Conservation (phyloP, 1,284 basidiomycete species). For the Papiliotrema flavescens region DNA sequence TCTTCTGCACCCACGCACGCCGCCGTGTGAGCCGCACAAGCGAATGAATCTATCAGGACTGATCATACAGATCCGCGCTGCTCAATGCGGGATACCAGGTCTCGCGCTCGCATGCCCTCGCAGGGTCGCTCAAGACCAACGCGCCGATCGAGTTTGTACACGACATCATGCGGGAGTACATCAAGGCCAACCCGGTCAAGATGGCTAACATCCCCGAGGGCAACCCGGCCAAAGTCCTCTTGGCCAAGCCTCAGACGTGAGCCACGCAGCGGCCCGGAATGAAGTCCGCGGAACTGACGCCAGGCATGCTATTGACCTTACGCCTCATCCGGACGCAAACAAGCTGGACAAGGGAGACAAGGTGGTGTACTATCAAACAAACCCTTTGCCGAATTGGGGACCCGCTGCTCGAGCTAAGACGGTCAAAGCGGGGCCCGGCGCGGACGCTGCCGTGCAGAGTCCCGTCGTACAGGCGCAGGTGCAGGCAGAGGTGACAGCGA, state of each 20-base stretch:
- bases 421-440: neutral
- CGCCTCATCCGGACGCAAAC: conserved; percentile 62
- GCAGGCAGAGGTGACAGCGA: neutral
- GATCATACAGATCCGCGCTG: conserved; percentile 67
- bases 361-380: conserved; percentile 84
- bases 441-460: too few relatives aligned
- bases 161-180: conserved; percentile 80
- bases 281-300: conserved; percentile 2
- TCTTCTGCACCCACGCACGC: conserved; percentile 57
- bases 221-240: conserved; percentile 63
- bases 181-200: conserved; percentile 70
- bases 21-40: conserved; percentile 57
- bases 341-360: conserved; percentile 54
- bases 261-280: conserved; percentile 28
- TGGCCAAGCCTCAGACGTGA: conserved; percentile 65
- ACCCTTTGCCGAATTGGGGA: conserved; percentile 89
- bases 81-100: conserved; percentile 79
- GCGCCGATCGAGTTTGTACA: conserved; percentile 70
- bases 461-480: too few relatives aligned
- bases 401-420: conserved; percentile 53
- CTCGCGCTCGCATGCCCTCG: conserved; percentile 82
- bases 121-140: conserved; percentile 88
- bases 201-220: conserved; percentile 70
- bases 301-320: conserved; percentile 69
- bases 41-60: neutral